phyloP scores from a whole-genome alignment of 2,329 filamentous ascomycete genomes.

The Huntiella bhutanensis region DNA sequence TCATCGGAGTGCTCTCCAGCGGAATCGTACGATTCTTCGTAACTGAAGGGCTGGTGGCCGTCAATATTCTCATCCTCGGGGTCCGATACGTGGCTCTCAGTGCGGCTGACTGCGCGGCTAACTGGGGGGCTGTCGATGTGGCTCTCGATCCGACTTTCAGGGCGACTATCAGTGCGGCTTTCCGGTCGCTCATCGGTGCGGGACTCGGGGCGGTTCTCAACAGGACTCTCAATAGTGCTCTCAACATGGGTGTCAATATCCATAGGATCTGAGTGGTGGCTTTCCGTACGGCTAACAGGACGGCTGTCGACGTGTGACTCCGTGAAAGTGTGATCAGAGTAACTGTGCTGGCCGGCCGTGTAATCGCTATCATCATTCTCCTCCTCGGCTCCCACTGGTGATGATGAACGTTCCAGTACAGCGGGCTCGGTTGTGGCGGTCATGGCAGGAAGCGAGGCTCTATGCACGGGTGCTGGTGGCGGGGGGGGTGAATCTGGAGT shows the following conservation, averaged over 20 bases:
- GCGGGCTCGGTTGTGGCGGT: background rate
- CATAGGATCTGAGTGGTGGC: background rate
- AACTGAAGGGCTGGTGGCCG: slow-evolving; percentile 2
- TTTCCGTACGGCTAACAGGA: background rate
- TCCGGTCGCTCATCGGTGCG: background rate
- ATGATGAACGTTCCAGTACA: slow-evolving; percentile 2
- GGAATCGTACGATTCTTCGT: slow-evolving; percentile 6
- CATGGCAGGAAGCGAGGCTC: background rate
- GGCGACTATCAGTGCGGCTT: background rate
- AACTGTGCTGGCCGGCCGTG: background rate
- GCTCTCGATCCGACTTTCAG: background rate
- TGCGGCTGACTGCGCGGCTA: background rate
- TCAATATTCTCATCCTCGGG: background rate
- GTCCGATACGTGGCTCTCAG: background rate
- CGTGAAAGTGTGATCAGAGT: background rate
- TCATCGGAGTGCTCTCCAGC: slow-evolving; percentile 9
- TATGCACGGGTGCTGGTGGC: background rate
- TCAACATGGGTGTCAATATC: background rate
- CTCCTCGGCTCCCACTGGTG: background rate
- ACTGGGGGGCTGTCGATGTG: background rate
- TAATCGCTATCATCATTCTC: background rate
- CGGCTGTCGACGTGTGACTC: background rate
- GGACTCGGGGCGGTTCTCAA: background rate
- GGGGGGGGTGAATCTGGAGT: background rate
- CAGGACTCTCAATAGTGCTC: background rate